Base-by-base conservation (phyloP, 768 basidiomycete species). In the Neoboletus brunneissimus region DNA sequence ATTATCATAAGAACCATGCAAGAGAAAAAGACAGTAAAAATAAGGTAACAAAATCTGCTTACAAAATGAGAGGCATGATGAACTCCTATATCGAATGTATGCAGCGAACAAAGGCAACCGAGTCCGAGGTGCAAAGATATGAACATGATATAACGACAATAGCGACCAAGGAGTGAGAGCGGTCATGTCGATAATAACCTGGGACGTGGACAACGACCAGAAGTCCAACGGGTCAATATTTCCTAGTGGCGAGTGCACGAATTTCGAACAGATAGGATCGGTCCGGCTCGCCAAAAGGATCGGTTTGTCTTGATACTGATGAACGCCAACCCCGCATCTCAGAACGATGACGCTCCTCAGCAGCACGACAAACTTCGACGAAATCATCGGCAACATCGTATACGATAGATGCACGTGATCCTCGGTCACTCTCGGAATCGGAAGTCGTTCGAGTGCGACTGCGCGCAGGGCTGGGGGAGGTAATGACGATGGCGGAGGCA, bases 251-350 rank as follows among this genome's bases (percentile, higher is more conserved):
- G 54, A 94, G 81, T 25, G 87, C 88, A 60, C 91, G 84, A 58
- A 94, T 92, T 72, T 93, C 91, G 71, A 83, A 88, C 35, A 94
- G 77, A 64, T 83, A 79, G 38, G 82, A 80, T 55, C 86, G 83
- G 66, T 87, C 85, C 34, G 81, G 75, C 53, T 80, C 77, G 25
- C 63, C 64, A 55, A 58, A 67, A 20, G 67, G 34, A 48, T 54
- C 34, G 8, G 47, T 48, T 29, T 69, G 67, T 51, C 56, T 67
- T 58, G 63, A 65, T 51, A 52, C 34, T 45, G 61, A 66, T 34
- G 61, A 62, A 29, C 71, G 71, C 94, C 93, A 96, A 5, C 89
- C 89, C 61, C 84, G 88, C 81, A 94, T 89, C 74, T 97, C 94
- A 23, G 71, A 72, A 48, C 83, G 82, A 75, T 97, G 94, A 50